phyloP scores from a whole-genome alignment of 202 grass and related monocot species.

The Panicum virgatum region DNA sequence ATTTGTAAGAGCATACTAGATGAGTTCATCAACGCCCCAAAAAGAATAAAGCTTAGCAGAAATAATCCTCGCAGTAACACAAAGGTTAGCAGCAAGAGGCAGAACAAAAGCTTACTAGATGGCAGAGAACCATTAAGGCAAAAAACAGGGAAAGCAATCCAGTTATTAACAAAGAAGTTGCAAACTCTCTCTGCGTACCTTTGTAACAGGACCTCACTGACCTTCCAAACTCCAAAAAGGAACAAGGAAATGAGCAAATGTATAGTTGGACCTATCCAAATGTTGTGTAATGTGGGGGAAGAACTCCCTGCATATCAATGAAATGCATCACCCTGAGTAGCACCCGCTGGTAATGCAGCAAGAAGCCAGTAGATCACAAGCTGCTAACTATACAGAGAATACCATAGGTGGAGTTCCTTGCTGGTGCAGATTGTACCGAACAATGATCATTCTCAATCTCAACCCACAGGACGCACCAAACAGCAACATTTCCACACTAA shows the following conservation, averaged over 20 bases:
- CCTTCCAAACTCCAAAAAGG: neutral
- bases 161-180: neutral
- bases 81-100: neutral
- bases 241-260: neutral
- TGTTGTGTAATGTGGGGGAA: neutral
- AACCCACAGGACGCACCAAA: neutral
- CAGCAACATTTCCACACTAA: neutral
- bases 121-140: neutral
- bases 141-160: too few relatives aligned
- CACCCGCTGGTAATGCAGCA: conserved; percentile 17
- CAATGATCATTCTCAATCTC: neutral
- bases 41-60: too few relatives aligned
- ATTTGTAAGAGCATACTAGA: too few relatives aligned
- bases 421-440: neutral
- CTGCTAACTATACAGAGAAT: neutral
- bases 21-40: too few relatives aligned
- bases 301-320: neutral
- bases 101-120: too few relatives aligned
- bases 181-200: neutral
- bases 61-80: neutral
- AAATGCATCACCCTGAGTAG: neutral
- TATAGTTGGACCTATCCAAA: neutral
- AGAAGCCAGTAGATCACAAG: neutral
- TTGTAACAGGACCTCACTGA: neutral
- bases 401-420: neutral